These are phyloP conservation scores for Cladosporium sp. DNA, from an alignment of 2,329 filamentous ascomycete genomes.

Conservation along the genomic window DNA sequence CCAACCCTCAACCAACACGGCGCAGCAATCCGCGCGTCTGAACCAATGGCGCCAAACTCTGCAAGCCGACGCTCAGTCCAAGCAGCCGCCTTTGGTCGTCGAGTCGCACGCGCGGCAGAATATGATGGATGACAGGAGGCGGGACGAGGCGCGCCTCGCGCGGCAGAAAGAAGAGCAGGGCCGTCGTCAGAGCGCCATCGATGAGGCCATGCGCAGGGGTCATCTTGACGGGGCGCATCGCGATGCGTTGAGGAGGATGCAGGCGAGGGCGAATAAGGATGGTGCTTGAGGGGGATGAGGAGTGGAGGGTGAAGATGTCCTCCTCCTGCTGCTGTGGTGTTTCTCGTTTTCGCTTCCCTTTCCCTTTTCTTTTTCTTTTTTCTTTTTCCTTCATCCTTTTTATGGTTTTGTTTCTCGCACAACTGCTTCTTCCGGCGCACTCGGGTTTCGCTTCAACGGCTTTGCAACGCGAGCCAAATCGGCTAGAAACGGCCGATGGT, in stretches of 20 bases:
- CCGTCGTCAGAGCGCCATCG: constrained; percentile 60
- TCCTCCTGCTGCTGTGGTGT: no score
- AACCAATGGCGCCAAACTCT: constrained; percentile 55
- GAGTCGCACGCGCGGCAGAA: constrained; percentile 34
- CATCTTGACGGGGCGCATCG: constrained; percentile 73
- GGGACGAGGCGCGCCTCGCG: constrained; percentile 57
- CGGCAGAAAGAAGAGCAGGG: constrained; percentile 55
- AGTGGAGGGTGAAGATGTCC: no score
- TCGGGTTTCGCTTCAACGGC: no score
- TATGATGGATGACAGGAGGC: constrained; percentile 60
- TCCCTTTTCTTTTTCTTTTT: not conserved
- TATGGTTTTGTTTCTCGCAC: not conserved
- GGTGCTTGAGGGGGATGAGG: not conserved
- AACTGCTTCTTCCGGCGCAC: not conserved
- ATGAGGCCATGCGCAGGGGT: constrained; percentile 71
- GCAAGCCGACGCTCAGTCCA: constrained; percentile 15
- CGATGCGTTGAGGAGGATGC: constrained; percentile 76
- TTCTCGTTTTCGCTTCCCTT: not conserved
- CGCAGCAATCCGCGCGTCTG: constrained; percentile 55
- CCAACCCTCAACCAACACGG: constrained; percentile 38
- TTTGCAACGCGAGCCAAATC: no score
- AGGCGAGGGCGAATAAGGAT: constrained; percentile 42
- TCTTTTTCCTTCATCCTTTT: not conserved
- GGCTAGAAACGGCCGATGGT: no score
- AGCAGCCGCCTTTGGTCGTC: constrained; percentile 27